Evolutionary conservation across 306 rosid species (phyloP), one percentile per base, ranked within the genome.

Genomic region (Albizia julibrissin): DNA sequence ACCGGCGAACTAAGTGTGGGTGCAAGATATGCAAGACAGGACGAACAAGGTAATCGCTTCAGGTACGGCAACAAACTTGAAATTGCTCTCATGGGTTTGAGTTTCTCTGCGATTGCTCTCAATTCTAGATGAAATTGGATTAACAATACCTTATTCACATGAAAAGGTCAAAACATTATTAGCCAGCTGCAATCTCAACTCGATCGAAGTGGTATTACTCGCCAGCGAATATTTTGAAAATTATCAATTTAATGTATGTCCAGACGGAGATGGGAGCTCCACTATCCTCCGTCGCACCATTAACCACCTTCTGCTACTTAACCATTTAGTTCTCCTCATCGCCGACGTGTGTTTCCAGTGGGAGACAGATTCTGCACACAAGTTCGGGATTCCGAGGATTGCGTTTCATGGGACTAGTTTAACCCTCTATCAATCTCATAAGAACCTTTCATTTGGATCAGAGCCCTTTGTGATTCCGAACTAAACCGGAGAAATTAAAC

Each of bases 81-180:
- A 84, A 86, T 73, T 74, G 89, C 68, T 78, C 59, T 86, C 91
- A 86, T 88, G 16, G 27, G 70, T 74, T 15, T 37, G 40, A 37
- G 40, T 37, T 66, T 37, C 29, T 68, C 47, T 68, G 72, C 1
- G 27, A 68, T 1, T 69, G 49, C 50, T 18, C 47, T 69, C 50
- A 34, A 21, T 39, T 69, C 49, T 9, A 22, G 13, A 5, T 42
- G 54, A 70, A 70, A 70, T 43, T 71, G 54, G n/a, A 2, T 24
- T 13, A 22, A 42, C 15, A 42, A 27, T 71, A 22, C n/a, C 9
- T 18, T 44, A 40, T 21, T 21, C 52, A n/a, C 50, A 69, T 34
- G 8, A 0, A 62, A 62, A 67, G 26, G 1, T 3, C 46, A 24
- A 61, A 61, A 13, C 34, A 3, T 24, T 6, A 11, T 10, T 12